Percentiles rank a stretch among this genome's conserved stretches.
phyloP scores from a whole-genome alignment of 306 rosid genomes.

The Pyrus bretschneideri region DNA sequence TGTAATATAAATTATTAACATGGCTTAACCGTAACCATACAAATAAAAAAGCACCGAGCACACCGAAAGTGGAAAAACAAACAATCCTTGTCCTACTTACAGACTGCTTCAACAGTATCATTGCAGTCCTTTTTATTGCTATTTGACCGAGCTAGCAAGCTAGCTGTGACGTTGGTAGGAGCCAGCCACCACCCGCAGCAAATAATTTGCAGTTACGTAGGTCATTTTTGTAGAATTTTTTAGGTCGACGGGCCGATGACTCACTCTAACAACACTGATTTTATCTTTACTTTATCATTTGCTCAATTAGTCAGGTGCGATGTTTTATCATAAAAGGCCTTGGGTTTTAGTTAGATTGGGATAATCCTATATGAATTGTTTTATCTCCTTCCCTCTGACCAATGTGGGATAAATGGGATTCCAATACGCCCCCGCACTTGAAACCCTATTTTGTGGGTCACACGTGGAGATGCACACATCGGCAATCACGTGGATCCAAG shows the following conservation, averaged over 20 bases:
- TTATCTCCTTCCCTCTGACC: too few relatives aligned
- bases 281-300: rapidly evolving
- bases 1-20: too few relatives aligned
- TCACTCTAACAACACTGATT: too few relatives aligned
- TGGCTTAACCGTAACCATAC: rapidly evolving
- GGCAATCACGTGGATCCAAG: too few relatives aligned
- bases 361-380: too few relatives aligned
- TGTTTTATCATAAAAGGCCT: rapidly evolving
- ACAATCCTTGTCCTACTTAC: too few relatives aligned
- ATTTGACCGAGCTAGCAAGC: background rate
- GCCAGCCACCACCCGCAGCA: background rate
- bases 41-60: too few relatives aligned
- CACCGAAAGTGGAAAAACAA: too few relatives aligned
- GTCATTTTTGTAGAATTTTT: background rate
- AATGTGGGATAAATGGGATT: too few relatives aligned
- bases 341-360: rapidly evolving
- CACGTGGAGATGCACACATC: too few relatives aligned
- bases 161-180: background rate
- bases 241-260: rapidly evolving
- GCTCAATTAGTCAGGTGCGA: rapidly evolving
- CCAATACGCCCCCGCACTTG: rapidly evolving
- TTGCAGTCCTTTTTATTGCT: background rate
- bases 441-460: too few relatives aligned
- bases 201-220: background rate
- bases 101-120: background rate